Conservation (phyloP, 352 stramenopile genomes). For the Pythium monospermum region DNA sequence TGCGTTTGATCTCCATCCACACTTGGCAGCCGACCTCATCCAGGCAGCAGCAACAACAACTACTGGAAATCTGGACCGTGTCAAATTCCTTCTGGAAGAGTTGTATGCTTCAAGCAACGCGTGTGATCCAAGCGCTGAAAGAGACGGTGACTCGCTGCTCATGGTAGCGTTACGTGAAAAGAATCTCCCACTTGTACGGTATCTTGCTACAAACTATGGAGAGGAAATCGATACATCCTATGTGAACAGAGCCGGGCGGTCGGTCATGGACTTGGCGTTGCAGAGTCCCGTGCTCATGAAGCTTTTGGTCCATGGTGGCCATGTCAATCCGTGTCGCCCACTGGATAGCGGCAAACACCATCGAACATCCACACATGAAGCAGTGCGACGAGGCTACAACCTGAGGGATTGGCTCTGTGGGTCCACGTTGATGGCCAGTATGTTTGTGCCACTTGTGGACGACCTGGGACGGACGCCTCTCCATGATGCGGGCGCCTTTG, state of each 20-base stretch:
- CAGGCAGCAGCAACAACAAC: background rate
- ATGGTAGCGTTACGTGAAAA: constrained; percentile 11
- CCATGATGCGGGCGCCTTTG: constrained; percentile 21
- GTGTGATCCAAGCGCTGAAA: constrained; percentile 2
- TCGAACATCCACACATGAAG: constrained; percentile 22
- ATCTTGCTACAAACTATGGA: background rate
- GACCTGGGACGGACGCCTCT: constrained; percentile 15
- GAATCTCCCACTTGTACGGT: constrained; percentile 4
- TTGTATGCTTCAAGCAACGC: constrained; percentile 8
- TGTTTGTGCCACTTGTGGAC: constrained; percentile 16
- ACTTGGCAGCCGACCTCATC: constrained; percentile 4
- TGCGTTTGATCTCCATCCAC: constrained; percentile 8
- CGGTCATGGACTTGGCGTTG: constrained; percentile 16
- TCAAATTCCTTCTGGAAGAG: constrained; percentile 8
- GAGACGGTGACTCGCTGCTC: constrained; percentile 9
- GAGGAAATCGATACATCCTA: constrained; percentile 6
- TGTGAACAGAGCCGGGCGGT: constrained; percentile 2
- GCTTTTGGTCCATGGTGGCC: constrained; percentile 11
- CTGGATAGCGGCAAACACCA: constrained; percentile 12
- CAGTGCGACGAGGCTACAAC: constrained; percentile 20
- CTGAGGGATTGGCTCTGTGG: constrained; percentile 21
- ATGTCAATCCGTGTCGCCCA: constrained; percentile 11
- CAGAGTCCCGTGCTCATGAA: constrained; percentile 1
- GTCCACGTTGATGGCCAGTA: constrained; percentile 11
- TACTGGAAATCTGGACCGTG: background rate